Evolutionary conservation across 495 filamentous ascomycete species (phyloP), one percentile per base, ranked within the genome.

Genomic region (Penicillium salamii): DNA sequence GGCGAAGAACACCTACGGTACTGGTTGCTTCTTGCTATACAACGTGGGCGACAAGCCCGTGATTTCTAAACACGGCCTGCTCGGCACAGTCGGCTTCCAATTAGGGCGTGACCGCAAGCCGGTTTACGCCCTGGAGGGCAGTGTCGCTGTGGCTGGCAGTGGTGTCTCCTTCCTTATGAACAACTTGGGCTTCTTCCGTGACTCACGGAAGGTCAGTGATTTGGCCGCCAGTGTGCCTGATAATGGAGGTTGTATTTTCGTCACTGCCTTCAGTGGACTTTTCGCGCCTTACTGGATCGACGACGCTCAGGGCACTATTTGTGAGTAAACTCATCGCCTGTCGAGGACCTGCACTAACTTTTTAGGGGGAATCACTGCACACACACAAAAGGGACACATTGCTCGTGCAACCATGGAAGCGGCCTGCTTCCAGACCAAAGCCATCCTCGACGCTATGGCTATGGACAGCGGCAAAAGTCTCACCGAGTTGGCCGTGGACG

Each of bases 201-300:
- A 87, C 51, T 90, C 89, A 0, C 78, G 79, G 52, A 84, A 93
- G 65, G 88, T 97, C 59, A 89, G 81, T 49, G 86, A 92, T 43
- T 69, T 96, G 37, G 92, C 92, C 7, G 81, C 79, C 42, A 86
- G 80, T 1, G 92, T 96, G 1, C 64, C 84, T n/a, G 89, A 97
- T 56, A 96, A 84, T 50, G 92, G 92, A 52, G 92, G 92, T 19
- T 89, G 91, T 31, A 80, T 95, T 5, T 97, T 97, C 61, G 92
- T 97, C 39, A 96, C 92, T 24, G 92, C 92, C 1, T 97, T 97
- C 67, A 93, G 88, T 73, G 92, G 92, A 52, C 77, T 97, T 1
- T 96, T 96, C 67, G 92, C 92, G 14, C 92, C 92, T n/a, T 96
- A 96, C 66, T 97, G 92, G 92, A 95, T 96, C 53, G 92, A 96